Percentiles rank a stretch among this genome's conserved stretches.
Evolutionary conservation across 2,329 filamentous ascomycete species (phyloP).

Genomic region (Aspergillus texensis): DNA sequence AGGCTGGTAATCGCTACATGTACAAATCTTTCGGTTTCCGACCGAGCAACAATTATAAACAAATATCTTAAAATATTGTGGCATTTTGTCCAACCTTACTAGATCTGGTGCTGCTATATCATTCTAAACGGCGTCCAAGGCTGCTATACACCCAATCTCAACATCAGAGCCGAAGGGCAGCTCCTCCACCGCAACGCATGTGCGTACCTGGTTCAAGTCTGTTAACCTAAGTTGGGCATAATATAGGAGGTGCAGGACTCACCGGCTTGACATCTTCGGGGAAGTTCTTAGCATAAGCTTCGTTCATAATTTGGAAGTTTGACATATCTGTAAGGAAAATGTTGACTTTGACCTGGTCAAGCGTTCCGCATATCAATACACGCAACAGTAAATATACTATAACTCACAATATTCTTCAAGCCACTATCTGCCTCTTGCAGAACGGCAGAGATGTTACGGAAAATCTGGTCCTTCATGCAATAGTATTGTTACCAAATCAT

Average conservation of each 20-base stretch:
- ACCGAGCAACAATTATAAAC: no score
- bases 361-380: no score
- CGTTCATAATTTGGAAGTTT: constrained; percentile 20
- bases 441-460: constrained; percentile 17
- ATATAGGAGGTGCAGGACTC: no score
- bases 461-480: not conserved
- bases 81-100: no score
- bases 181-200: constrained; percentile 13
- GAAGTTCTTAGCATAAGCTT: constrained; percentile 11
- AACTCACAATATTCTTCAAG: constrained; percentile 15
- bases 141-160: constrained; percentile 4
- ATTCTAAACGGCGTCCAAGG: no score
- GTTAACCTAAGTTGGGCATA: no score
- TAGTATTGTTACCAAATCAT: no score
- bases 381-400: rapidly evolving
- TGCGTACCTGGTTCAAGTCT: not conserved
- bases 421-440: constrained; percentile 16
- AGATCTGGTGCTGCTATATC: no score
- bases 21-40: no score
- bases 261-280: not conserved
- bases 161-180: constrained; percentile 12
- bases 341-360: constrained; percentile 16
- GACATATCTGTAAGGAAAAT: constrained; percentile 23
- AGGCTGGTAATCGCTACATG: no score
- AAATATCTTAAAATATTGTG: no score